Evolutionary conservation across 345 rosid genomes (phyloP), one percentile per base, ranked within the genome.

Genomic region (Arabidopsis arenosa): DNA sequence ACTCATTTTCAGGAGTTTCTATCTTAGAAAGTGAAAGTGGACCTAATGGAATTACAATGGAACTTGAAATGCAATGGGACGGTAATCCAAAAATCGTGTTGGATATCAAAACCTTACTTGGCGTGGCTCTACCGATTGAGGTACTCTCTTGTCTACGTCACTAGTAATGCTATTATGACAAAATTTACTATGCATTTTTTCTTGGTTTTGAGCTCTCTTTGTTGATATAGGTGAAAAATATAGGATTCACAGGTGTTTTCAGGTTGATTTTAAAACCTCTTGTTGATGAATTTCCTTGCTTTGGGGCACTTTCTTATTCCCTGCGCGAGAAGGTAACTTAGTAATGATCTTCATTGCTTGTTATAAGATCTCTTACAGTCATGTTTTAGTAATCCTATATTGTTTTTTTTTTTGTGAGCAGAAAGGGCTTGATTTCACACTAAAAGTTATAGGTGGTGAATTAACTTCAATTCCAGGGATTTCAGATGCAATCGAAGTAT

Each of bases 61-160:
- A 94, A 72, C 74, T 94, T 83, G 97, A 92, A 77, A 77, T 94
- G 89, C 91, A 92, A 77, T 94, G 98, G 97, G 98, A 94, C 65
- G 97, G 97, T 9, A 84, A 92, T 73, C 96, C 97, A 5, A 84
- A 75, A 64, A 88, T 94, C 28, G 91, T 86, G 33, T 91, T 92
- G 51, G 90, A 81, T 74, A 75, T 94, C 75, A 85, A 87, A 64
- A 92, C 97, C 18, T 83, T 69, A 81, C 74, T 94, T 49, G 98
- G 97, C 0, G 85, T 94, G 7, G 83, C 87, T 35, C 80, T 94
- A 44, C 98, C 97, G 0, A 82, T 92, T 11, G 90, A 92, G 96
- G 98, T 94, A 80, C 52, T 30, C 60, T n/a, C n/a, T n/a, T n/a
- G n/a, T n/a, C n/a, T n/a, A n/a, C n/a, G n/a, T n/a, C 59, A 62